Evolutionary conservation across 1,139 yeast species (phyloP).

Genomic region (Diutina catenulata): DNA sequence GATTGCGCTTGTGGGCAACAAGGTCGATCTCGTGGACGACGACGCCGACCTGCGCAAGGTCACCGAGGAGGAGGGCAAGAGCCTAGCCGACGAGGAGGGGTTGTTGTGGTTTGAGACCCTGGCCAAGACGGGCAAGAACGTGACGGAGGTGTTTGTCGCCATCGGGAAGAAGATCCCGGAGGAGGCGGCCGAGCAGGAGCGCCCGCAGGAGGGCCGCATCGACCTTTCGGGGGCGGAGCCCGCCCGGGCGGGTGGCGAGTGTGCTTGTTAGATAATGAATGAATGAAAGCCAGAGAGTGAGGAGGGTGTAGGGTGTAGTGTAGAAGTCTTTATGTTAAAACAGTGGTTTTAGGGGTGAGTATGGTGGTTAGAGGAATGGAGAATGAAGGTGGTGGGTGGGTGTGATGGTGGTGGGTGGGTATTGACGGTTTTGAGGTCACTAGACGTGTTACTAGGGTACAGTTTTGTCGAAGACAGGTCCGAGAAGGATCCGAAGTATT

Average conservation of each 20-base stretch:
- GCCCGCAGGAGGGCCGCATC: conserved; percentile 3
- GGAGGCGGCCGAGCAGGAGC: background rate
- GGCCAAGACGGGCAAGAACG: conserved; percentile 84
- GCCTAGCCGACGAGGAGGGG: conserved; percentile 30
- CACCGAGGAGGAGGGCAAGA: conserved; percentile 77
- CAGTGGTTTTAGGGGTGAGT: too few relatives aligned
- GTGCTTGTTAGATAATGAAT: conserved; percentile 3
- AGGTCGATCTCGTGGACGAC: conserved; percentile 53
- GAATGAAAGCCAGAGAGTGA: too few relatives aligned
- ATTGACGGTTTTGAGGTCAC: too few relatives aligned
- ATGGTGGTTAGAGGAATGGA: too few relatives aligned
- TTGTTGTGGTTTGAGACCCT: conserved; percentile 83
- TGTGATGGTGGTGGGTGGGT: too few relatives aligned
- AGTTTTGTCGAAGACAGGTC: too few relatives aligned
- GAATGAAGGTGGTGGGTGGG: too few relatives aligned
- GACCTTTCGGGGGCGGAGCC: conserved; percentile 5
- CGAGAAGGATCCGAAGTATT: too few relatives aligned
- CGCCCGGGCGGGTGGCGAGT: background rate
- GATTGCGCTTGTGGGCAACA: conserved; percentile 91
- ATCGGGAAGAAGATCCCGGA: conserved; percentile 79
- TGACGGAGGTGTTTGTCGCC: conserved; percentile 67
- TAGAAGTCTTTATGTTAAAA: too few relatives aligned
- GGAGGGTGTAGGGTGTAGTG: too few relatives aligned
- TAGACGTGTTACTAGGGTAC: too few relatives aligned
- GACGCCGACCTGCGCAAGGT: conserved; percentile 54